Evolutionary conservation across 192 early-diverging fungal species (phyloP).

Genomic region (Linnemannia zychae): DNA sequence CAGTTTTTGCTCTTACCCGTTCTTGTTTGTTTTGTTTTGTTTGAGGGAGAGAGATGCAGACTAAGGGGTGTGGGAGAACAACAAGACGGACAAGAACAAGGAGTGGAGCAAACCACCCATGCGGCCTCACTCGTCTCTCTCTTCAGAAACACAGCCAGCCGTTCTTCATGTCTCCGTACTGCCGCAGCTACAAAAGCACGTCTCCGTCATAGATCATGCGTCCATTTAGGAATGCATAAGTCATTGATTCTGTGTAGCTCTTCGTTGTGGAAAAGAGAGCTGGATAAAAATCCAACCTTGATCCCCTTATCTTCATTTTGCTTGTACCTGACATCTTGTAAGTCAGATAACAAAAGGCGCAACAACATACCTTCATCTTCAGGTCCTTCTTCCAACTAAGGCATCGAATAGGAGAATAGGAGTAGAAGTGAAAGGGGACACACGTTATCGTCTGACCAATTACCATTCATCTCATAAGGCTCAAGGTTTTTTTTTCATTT

Average conservation of each 20-base stretch:
- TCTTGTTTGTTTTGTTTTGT: not conserved
- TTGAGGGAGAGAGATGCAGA: not conserved
- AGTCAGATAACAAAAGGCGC: not conserved
- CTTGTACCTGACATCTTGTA: not conserved
- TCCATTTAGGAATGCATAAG: not conserved
- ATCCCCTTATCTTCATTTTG: not conserved
- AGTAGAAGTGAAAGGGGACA: not conserved
- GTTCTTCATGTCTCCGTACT: too few relatives aligned
- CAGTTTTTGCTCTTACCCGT: not conserved
- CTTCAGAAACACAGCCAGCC: too few relatives aligned
- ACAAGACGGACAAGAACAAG: too few relatives aligned
- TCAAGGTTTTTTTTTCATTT: not conserved
- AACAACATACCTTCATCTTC: not conserved
- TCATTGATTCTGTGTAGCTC: not conserved
- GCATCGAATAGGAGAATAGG: not conserved
- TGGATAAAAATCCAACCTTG: not conserved
- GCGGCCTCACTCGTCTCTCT: too few relatives aligned
- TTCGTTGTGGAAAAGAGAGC: not conserved
- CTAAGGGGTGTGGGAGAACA: not conserved
- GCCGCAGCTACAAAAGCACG: too few relatives aligned
- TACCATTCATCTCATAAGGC: not conserved
- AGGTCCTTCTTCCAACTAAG: not conserved
- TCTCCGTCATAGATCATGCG: not conserved
- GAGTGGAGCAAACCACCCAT: too few relatives aligned
- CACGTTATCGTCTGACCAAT: not conserved